A percentile compares a stretch with the other conserved stretches of the same genome.
Evolutionary conservation across 192 early-diverging fungal species (phyloP).

Genomic region (Coemansia aciculifera): DNA sequence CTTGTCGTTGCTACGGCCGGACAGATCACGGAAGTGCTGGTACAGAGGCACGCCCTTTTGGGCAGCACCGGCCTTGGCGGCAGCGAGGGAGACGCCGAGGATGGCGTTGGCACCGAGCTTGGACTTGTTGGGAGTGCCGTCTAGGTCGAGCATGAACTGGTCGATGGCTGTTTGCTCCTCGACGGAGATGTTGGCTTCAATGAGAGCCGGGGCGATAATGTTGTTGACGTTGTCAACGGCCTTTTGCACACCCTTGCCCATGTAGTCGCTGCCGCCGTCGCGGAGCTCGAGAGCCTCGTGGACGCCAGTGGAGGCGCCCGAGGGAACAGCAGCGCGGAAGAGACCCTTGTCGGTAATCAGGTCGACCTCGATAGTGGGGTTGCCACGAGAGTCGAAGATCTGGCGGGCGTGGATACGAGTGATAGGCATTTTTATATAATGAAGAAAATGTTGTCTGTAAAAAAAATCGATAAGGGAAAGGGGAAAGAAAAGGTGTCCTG

Average conservation of each 20-base stretch:
- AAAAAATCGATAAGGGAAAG: conserved; percentile 7
- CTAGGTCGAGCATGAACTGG: conserved; percentile 87
- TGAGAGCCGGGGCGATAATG: conserved; percentile 80
- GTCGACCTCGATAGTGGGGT: conserved; percentile 98
- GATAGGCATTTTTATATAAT: conserved; percentile 60
- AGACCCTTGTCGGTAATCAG: conserved; percentile 90
- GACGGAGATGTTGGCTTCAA: conserved; percentile 78
- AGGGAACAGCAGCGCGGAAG: conserved; percentile 97
- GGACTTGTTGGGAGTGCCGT: conserved; percentile 95
- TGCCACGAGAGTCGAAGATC: conserved; percentile 99
- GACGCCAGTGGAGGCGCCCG: conserved; percentile 97
- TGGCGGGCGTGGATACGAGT: conserved; percentile 85
- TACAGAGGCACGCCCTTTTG: conserved; percentile 94
- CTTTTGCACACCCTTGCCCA: conserved; percentile 94
- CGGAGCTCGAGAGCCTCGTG: conserved; percentile 99
- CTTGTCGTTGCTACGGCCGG: conserved; percentile 72
- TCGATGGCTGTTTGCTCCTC: conserved; percentile 87
- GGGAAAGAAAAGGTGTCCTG: conserved; percentile 8
- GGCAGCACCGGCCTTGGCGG: conserved; percentile 92
- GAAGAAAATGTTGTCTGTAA: background rate
- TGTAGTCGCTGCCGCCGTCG: conserved; percentile 82
- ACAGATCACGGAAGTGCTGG: conserved; percentile 89
- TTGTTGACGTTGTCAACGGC: conserved; percentile 92
- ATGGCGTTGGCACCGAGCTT: conserved; percentile 98
- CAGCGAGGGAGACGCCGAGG: conserved; percentile 96